Percentiles rank a stretch among this genome's conserved stretches.
Conservation (phyloP, 2,329 filamentous ascomycete genomes). For the Verticillium zaregamsianum region DNA sequence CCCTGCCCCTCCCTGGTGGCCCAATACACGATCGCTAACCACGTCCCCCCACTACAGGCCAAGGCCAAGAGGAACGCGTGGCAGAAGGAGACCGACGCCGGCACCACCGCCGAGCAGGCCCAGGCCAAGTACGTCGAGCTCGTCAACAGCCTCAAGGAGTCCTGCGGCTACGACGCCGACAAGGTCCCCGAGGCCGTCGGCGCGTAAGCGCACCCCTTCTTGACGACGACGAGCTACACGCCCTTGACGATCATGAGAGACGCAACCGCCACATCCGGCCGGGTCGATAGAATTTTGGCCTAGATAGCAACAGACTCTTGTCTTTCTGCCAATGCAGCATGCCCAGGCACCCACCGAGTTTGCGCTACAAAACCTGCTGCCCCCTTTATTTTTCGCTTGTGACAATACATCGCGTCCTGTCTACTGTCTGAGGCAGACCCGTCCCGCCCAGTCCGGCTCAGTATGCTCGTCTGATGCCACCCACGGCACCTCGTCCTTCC, state of each 20-base stretch:
- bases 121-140: constrained; percentile 73
- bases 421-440: background rate
- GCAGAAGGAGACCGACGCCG: constrained; percentile 65
- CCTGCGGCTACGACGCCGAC: constrained; percentile 62
- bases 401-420: background rate
- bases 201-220: constrained; percentile 12
- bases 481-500: constrained; percentile 66
- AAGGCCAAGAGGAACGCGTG: constrained; percentile 80
- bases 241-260: constrained; percentile 7
- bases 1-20: background rate
- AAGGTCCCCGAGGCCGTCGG: constrained; percentile 58
- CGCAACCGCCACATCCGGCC: background rate
- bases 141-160: constrained; percentile 67
- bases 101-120: constrained; percentile 59
- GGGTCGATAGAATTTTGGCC: background rate
- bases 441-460: constrained; percentile 57
- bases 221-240: background rate
- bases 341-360: background rate
- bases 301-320: background rate
- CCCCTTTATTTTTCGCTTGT: background rate
- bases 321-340: background rate
- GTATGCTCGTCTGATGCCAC: constrained; percentile 58
- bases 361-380: background rate
- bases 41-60: constrained; percentile 41
- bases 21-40: background rate